Percentiles rank a stretch among this genome's conserved stretches.
Conservation (phyloP, 805 yeast species). For the Saccharomycopsis fodiens region DNA sequence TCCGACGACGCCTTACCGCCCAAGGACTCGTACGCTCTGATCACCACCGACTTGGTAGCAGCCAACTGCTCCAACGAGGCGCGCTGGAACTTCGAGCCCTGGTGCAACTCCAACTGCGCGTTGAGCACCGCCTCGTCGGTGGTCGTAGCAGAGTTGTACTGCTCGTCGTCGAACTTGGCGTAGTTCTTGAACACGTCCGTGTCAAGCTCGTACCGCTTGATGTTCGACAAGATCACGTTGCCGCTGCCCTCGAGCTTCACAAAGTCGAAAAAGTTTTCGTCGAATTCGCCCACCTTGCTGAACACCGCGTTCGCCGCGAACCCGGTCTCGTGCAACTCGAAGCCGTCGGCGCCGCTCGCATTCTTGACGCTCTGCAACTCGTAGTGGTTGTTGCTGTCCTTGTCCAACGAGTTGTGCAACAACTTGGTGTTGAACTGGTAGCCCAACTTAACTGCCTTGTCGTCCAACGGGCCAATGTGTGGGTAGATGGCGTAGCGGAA, state of each 20-base stretch:
- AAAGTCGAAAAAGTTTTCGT: constrained; percentile 21
- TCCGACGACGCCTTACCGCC: constrained; percentile 67
- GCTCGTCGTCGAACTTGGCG: constrained; percentile 10
- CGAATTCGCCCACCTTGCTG: constrained; percentile 20
- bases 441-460: constrained; percentile 64
- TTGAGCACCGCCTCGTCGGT: background rate
- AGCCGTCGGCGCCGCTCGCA: constrained; percentile 12
- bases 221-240: constrained; percentile 60
- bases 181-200: constrained; percentile 40
- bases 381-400: constrained; percentile 4
- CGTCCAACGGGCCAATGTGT: constrained; percentile 60
- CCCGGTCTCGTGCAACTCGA: constrained; percentile 24
- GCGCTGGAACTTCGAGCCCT: constrained; percentile 25
- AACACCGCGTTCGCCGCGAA: constrained; percentile 26
- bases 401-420: constrained; percentile 12
- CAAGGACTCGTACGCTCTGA: constrained; percentile 78
- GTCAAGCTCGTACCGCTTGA: constrained; percentile 89
- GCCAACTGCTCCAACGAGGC: constrained; percentile 33
- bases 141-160: background rate
- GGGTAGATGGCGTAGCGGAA: constrained; percentile 83
- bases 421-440: constrained; percentile 65
- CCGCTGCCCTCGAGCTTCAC: constrained; percentile 10
- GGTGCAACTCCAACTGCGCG: background rate
- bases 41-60: constrained; percentile 46
- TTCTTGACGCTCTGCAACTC: constrained; percentile 7